phyloP scores from a whole-genome alignment of 495 filamentous ascomycete genomes.

The Tuber microsphaerosporum region DNA sequence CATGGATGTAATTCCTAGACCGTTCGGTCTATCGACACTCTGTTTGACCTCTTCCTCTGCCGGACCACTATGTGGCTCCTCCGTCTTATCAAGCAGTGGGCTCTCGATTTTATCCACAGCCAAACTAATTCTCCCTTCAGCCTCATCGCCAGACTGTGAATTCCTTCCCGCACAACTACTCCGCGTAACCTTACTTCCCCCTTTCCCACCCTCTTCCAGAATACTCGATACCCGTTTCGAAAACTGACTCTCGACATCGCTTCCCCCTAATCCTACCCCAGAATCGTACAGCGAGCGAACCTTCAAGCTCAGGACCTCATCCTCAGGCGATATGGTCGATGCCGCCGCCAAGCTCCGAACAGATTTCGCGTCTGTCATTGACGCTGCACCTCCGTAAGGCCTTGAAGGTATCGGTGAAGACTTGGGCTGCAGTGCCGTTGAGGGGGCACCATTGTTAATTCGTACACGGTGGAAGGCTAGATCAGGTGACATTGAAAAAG shows the following conservation, averaged over 20 bases:
- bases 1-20: conserved; percentile 7
- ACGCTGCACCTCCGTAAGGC: conserved; percentile 15
- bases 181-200: conserved; percentile 23
- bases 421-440: conserved; percentile 1
- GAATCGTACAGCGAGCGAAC: conserved; percentile 41
- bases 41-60: conserved; percentile 16
- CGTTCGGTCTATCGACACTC: conserved; percentile 6
- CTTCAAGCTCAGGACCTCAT: conserved; percentile 38
- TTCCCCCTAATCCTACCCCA: conserved; percentile 26
- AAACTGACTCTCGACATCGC: conserved; percentile 38
- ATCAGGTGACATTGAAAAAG: conserved; percentile 1
- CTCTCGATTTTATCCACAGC: conserved; percentile 7
- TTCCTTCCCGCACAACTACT: conserved; percentile 31
- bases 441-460: not conserved
- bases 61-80: conserved; percentile 21
- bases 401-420: conserved; percentile 15
- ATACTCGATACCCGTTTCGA: conserved; percentile 36
- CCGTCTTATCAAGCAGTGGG: conserved; percentile 10
- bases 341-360: conserved; percentile 25
- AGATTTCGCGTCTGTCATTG: conserved; percentile 26
- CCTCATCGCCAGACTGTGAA: conserved; percentile 26
- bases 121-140: conserved; percentile 15
- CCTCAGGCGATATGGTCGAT: conserved; percentile 38
- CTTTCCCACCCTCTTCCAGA: conserved; percentile 33
- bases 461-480: not conserved